A percentile compares a stretch with the other conserved stretches of the same genome.
These are phyloP conservation scores for Chalaropsis ovoidea DNA, from an alignment of 2,329 filamentous ascomycete genomes.

Conservation along the genomic window DNA sequence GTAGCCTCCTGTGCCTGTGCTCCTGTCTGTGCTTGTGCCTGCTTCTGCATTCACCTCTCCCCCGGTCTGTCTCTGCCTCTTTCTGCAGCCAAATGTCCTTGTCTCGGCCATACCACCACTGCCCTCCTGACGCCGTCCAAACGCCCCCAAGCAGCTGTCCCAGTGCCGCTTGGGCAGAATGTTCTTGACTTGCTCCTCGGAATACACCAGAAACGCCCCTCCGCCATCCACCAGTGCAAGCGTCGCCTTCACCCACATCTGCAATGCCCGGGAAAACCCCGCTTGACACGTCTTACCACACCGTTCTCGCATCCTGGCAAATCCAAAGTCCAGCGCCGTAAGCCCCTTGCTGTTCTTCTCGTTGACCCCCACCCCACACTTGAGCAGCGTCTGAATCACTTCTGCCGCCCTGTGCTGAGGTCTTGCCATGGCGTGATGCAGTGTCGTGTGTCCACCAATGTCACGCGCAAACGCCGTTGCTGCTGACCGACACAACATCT, in stretches of 20 bases:
- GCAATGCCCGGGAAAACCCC: neutral
- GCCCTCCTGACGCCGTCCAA: neutral
- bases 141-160: neutral
- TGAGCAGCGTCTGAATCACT: conserved; percentile 13
- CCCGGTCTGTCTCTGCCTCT: neutral
- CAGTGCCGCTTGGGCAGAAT: conserved; percentile 1
- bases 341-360: conserved; percentile 15
- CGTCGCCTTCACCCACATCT: conserved; percentile 11
- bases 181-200: neutral
- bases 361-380: neutral
- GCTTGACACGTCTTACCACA: neutral
- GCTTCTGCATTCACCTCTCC: neutral
- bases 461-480: neutral
- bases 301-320: neutral
- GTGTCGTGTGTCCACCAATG: conserved; percentile 13
- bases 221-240: conserved; percentile 14
- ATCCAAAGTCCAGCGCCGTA: conserved; percentile 20
- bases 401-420: conserved; percentile 5
- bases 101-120: neutral
- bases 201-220: conserved; percentile 13
- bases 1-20: neutral
- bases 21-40: neutral
- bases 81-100: neutral
- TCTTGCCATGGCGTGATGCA: conserved; percentile 18
- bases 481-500: neutral